A percentile compares a stretch with the other conserved stretches of the same genome.
These are phyloP conservation scores for Leptodontidium sp. DNA, from an alignment of 2,329 filamentous ascomycete species.

Conservation along the genomic window DNA sequence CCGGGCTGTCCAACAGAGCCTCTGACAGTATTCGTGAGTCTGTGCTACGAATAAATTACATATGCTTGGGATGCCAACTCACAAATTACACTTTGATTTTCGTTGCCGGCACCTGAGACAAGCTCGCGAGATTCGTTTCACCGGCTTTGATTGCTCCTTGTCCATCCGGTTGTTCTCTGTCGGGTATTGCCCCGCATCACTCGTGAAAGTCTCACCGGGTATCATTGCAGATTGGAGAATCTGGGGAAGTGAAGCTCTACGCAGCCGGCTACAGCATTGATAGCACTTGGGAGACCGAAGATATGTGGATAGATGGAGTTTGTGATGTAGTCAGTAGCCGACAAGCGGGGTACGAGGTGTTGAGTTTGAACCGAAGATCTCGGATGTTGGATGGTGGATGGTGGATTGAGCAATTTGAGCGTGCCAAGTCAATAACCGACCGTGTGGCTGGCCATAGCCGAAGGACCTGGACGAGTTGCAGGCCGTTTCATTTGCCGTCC, in stretches of 20 bases:
- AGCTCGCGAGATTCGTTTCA: slow-evolving; percentile 39
- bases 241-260: slow-evolving; percentile 22
- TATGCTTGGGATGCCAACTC: slow-evolving; percentile 21
- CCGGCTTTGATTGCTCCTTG: slow-evolving; percentile 19
- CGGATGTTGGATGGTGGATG: too few relatives aligned
- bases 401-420: too few relatives aligned
- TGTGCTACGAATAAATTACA: not conserved
- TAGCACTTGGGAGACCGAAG: not conserved
- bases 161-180: slow-evolving; percentile 13
- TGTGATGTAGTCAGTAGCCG: not conserved
- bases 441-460: too few relatives aligned
- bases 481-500: not conserved
- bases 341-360: not conserved
- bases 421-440: too few relatives aligned
- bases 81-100: slow-evolving; percentile 41
- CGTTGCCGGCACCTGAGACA: slow-evolving; percentile 40
- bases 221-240: slow-evolving; percentile 22
- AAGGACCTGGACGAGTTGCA: too few relatives aligned
- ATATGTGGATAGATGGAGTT: not conserved
- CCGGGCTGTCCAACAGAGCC: slow-evolving; percentile 40
- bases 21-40: slow-evolving; percentile 39
- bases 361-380: too few relatives aligned
- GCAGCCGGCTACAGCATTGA: slow-evolving; percentile 15
- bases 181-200: slow-evolving; percentile 29
- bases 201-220: slow-evolving; percentile 19